Base-by-base conservation (phyloP, 73 alveolate species). In the Symbiodinium natans region DNA sequence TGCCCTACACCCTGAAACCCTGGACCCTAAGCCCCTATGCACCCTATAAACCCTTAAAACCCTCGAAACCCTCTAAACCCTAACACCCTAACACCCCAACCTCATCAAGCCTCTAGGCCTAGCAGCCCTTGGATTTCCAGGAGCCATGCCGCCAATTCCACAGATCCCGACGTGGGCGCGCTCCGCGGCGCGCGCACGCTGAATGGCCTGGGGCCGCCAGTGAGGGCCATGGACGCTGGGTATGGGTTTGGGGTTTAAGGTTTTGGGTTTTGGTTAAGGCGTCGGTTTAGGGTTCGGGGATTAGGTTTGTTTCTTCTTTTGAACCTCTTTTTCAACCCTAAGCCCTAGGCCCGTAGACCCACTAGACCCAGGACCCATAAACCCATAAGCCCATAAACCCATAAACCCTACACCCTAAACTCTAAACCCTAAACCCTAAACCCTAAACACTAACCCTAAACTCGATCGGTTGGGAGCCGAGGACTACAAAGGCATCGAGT, bases 401-500 rank as follows among this genome's bases (percentile, higher is more conserved):
- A n/a, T n/a, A n/a, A n/a, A n/a, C n/a, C n/a, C n/a, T 43, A 43
- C 19, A 11, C 56, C 56, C 56, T 43, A 43, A 19, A 46, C 59
- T 21, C 59, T 46, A 46, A 46, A 46, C 59, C 59, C 1, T 46
- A 8, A 41, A 73, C 84, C 40, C 84, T 8, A 7, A n/a, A 11
- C 46, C 86, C 6, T 17, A 25, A 15, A 25, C 59, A 9, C 13
- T 46, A 6, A 46, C 59, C 13, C 59, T 46, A 46, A 46, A 13
- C 6, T n/a, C n/a, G n/a, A n/a, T n/a, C n/a, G n/a, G n/a, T n/a
- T n/a, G n/a, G n/a, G n/a, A 46, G 59, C 59, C 36, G 54, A 68
- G 96, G 96, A 82, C 19, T 71, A 71, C 88, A 90, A 90, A 77
- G 96, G 96, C 63, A 71, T 90, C 38, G 96, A 39, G 19, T 68